These are phyloP conservation scores for Geotrichum carabidarum DNA, from an alignment of 1,139 yeast species.

Conservation along the genomic window DNA sequence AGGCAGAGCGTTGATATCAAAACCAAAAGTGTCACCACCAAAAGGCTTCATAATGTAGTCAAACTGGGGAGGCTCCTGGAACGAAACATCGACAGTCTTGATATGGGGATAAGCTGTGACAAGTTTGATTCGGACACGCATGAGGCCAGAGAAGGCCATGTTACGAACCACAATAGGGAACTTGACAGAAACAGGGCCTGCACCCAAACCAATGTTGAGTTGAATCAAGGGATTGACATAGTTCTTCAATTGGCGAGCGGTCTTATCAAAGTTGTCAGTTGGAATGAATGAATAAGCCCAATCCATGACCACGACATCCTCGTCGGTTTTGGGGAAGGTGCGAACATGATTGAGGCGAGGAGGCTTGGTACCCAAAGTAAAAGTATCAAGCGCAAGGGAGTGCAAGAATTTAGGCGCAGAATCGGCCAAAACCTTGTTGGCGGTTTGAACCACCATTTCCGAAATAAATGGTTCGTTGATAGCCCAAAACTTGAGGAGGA, in stretches of 20 bases:
- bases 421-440: constrained; percentile 71
- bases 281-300: constrained; percentile 90
- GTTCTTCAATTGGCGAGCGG: constrained; percentile 74
- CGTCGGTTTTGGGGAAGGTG: constrained; percentile 79
- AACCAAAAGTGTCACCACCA: constrained; percentile 76
- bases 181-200: constrained; percentile 39
- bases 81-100: constrained; percentile 79
- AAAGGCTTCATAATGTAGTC: constrained; percentile 72
- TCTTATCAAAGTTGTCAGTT: constrained; percentile 77
- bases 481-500: constrained; percentile 86
- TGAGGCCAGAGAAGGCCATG: constrained; percentile 58
- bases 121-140: constrained; percentile 80
- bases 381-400: constrained; percentile 75
- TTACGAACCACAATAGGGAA: constrained; percentile 43
- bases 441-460: constrained; percentile 78
- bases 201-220: constrained; percentile 40
- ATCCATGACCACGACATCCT: constrained; percentile 91
- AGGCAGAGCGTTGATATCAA: constrained; percentile 82
- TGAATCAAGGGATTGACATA: constrained; percentile 72
- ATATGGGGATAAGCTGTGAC: constrained; percentile 88
- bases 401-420: constrained; percentile 76
- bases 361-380: constrained; percentile 92
- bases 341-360: constrained; percentile 87
- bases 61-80: constrained; percentile 78
- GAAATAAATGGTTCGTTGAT: constrained; percentile 86